phyloP scores from a whole-genome alignment of 164 flowering plant genomes.

The Protea cynaroides region DNA sequence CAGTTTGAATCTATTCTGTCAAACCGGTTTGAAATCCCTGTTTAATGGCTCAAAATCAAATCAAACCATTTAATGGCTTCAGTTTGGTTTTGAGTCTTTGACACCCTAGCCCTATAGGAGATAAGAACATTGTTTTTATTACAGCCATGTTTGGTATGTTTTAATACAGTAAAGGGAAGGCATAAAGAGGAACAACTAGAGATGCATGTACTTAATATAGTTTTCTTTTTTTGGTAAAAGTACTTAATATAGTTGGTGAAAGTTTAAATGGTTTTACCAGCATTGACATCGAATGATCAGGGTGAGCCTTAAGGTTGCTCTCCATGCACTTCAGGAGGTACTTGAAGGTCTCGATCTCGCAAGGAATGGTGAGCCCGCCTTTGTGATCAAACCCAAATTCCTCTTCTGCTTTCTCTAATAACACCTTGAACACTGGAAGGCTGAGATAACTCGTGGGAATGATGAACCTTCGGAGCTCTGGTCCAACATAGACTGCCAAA shows the following conservation, averaged over 20 bases:
- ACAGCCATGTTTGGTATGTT: too few species aligned
- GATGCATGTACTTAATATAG: too few species aligned
- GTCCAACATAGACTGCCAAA: constrained; percentile 86
- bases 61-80: too few species aligned
- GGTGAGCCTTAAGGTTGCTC: constrained; percentile 28
- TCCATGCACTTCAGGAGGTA: constrained; percentile 73
- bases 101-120: too few species aligned
- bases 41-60: too few species aligned
- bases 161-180: too few species aligned
- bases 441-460: constrained; percentile 78
- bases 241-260: background rate
- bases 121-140: too few species aligned
- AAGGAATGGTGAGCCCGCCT: constrained; percentile 83
- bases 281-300: constrained; percentile 1
- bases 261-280: background rate
- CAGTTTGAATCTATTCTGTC: too few species aligned
- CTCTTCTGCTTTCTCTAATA: constrained; percentile 83
- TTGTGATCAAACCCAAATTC: constrained; percentile 81
- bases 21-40: too few species aligned
- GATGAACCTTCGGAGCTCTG: constrained; percentile 85
- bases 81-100: too few species aligned
- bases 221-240: too few species aligned
- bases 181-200: too few species aligned
- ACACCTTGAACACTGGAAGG: constrained; percentile 59
- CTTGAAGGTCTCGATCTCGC: constrained; percentile 90